Conservation (phyloP, 257 asterid species). For the Fraxinus cuspidata region DNA sequence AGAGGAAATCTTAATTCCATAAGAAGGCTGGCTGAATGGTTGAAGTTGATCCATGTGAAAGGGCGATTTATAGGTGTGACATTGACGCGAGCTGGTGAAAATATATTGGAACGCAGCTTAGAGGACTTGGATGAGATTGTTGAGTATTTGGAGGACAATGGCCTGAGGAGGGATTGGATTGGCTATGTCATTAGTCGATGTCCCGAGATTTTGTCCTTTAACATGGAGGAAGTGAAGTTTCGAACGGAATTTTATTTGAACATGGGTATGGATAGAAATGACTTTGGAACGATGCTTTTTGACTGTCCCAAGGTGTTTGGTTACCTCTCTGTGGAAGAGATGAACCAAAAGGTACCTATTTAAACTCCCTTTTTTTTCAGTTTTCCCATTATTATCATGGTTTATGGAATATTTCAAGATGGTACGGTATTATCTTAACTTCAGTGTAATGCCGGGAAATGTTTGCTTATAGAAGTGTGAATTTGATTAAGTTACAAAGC, state of each 20-base stretch:
- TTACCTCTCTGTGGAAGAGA: constrained; percentile 79
- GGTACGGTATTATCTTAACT: background rate
- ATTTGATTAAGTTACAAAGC: background rate
- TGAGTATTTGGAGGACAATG: constrained; percentile 65
- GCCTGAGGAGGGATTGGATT: constrained; percentile 86
- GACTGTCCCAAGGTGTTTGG: constrained; percentile 94
- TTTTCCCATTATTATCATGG: background rate
- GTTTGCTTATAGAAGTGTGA: background rate
- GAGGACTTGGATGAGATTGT: constrained; percentile 68
- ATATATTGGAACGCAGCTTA: constrained; percentile 46
- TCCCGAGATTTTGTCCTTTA: constrained; percentile 73
- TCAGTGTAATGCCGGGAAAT: background rate
- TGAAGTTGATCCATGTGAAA: constrained; percentile 66
- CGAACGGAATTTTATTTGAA: constrained; percentile 64
- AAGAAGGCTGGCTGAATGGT: constrained; percentile 65
- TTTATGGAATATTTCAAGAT: background rate
- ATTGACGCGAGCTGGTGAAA: constrained; percentile 58
- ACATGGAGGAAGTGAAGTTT: constrained; percentile 65
- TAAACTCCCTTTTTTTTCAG: background rate
- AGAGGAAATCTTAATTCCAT: constrained; percentile 66
- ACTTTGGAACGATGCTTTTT: constrained; percentile 92
- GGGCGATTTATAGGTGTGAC: constrained; percentile 86
- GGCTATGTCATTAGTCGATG: constrained; percentile 82
- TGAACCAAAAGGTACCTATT: constrained; percentile 74
- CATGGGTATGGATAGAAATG: constrained; percentile 78